Conservation (phyloP, 176 grass and related monocot genomes). For the Triticum urartu region DNA sequence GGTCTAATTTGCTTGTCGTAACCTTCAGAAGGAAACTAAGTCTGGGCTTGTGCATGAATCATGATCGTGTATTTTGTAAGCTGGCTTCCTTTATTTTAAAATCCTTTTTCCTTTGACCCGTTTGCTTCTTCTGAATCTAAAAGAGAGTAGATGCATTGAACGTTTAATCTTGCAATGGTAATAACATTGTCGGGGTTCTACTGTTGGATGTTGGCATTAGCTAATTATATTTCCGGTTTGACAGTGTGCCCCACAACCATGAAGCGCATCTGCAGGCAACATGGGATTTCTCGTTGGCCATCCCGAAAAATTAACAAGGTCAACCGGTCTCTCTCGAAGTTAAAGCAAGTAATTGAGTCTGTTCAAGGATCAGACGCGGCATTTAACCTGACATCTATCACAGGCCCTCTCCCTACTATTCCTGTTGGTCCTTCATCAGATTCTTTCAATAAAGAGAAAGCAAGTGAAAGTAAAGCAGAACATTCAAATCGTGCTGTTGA, state of each 20-base stretch:
- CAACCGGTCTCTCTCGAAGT: slow-evolving; percentile 89
- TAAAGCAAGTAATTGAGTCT: slow-evolving; percentile 94
- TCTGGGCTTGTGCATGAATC: not conserved
- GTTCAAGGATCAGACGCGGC: slow-evolving; percentile 72
- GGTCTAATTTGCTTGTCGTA: not conserved
- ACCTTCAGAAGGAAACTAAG: not conserved
- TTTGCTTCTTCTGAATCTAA: not conserved
- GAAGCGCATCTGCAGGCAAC: slow-evolving; percentile 98
- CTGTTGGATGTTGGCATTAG: not conserved
- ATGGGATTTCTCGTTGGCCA: slow-evolving; percentile 91
- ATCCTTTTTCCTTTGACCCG: not conserved
- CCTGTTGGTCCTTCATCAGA: slow-evolving; percentile 50
- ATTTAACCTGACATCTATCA: slow-evolving; percentile 76
- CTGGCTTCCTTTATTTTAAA: not conserved
- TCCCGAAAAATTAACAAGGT: slow-evolving; percentile 99
- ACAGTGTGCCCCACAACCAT: slow-evolving; percentile 97
- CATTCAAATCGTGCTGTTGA: slow-evolving; percentile 25
- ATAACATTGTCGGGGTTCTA: not conserved
- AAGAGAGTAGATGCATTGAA: not conserved
- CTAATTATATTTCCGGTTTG: slow-evolving; percentile 33
- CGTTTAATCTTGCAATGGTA: not conserved
- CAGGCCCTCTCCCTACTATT: slow-evolving; percentile 66
- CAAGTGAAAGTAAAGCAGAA: slow-evolving; percentile 54
- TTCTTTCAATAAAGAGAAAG: slow-evolving; percentile 52
- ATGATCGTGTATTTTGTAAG: not conserved